phyloP scores from a whole-genome alignment of 176 grass and related monocot species.

The Ananas comosus region DNA sequence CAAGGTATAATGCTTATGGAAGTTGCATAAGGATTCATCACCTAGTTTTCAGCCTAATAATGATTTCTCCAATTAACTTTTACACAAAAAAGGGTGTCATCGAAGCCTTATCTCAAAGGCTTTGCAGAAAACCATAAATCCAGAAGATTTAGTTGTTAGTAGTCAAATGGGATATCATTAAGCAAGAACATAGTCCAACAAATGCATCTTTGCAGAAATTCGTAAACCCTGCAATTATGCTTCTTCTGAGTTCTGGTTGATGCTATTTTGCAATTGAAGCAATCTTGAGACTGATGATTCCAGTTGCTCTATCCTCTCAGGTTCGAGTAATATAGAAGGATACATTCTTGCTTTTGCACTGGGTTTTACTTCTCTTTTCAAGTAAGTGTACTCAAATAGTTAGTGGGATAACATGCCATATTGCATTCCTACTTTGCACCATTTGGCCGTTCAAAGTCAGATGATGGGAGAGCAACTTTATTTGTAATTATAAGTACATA shows the following conservation, averaged over 20 bases:
- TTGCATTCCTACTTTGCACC: not conserved
- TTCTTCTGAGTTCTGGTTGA: not conserved
- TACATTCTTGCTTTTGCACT: conserved; percentile 70
- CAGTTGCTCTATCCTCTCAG: conserved; percentile 22
- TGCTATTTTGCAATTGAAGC: not conserved
- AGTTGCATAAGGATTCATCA: not conserved
- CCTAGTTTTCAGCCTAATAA: not conserved
- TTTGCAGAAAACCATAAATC: too few species aligned
- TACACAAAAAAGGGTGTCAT: too few species aligned
- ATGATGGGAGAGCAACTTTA: too few species aligned
- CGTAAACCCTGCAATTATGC: too few species aligned
- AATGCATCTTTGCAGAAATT: too few species aligned
- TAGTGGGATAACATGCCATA: not conserved
- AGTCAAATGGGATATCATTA: too few species aligned
- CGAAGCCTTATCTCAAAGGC: too few species aligned
- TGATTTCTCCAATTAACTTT: too few species aligned
- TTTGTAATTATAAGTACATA: too few species aligned
- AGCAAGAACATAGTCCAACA: too few species aligned
- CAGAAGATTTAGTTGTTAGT: too few species aligned
- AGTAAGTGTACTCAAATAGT: conserved; percentile 35
- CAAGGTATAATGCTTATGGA: conserved; percentile 29
- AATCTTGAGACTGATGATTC: not conserved
- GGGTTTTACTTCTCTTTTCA: conserved; percentile 77
- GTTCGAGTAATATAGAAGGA: conserved; percentile 52
- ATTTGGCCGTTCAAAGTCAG: too few species aligned